These are phyloP conservation scores for Aureobasidium sp. DNA, from an alignment of 2,329 filamentous ascomycete genomes.

Conservation along the genomic window DNA sequence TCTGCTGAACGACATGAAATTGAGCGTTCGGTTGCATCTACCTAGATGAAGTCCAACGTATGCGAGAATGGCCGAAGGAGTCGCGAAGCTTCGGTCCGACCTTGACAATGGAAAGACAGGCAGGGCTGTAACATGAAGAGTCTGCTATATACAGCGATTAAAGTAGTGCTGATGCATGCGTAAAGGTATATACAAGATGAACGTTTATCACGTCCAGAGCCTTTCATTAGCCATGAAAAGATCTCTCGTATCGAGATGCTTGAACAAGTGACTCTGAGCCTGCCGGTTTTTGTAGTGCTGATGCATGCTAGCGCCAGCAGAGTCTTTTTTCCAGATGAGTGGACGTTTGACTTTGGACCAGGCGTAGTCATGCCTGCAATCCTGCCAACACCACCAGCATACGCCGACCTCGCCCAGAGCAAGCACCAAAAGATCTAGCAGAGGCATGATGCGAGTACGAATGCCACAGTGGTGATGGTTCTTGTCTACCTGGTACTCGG, in stretches of 20 bases:
- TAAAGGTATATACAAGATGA: not conserved
- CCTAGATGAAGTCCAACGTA: not conserved
- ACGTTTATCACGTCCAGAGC: conserved; percentile 19
- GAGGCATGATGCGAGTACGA: conserved; percentile 54
- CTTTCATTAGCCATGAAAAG: conserved; percentile 26
- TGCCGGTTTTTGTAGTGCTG: conserved; percentile 4
- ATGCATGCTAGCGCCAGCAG: conserved; percentile 14
- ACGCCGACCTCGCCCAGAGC: conserved; percentile 34
- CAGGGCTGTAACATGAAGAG: not conserved
- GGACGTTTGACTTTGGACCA: conserved; percentile 39
- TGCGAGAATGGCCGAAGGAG: not conserved
- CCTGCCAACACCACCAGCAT: conserved; percentile 37
- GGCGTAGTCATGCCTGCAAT: conserved; percentile 30
- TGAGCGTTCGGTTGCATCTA: not conserved
- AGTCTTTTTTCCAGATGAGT: conserved; percentile 23
- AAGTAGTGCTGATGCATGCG: not conserved
- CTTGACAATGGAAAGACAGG: too few species aligned
- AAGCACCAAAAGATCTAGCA: conserved; percentile 54
- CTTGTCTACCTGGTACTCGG: conserved; percentile 65
- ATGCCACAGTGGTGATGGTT: conserved; percentile 67
- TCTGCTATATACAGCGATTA: not conserved
- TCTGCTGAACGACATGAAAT: not conserved
- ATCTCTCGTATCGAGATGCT: conserved; percentile 21
- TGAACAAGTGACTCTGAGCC: conserved; percentile 17
- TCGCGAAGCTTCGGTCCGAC: not conserved